Evolutionary conservation across 176 grass and related monocot species (phyloP), one percentile per base, ranked within the genome.

Genomic region (Cenchrus fungigraminus): DNA sequence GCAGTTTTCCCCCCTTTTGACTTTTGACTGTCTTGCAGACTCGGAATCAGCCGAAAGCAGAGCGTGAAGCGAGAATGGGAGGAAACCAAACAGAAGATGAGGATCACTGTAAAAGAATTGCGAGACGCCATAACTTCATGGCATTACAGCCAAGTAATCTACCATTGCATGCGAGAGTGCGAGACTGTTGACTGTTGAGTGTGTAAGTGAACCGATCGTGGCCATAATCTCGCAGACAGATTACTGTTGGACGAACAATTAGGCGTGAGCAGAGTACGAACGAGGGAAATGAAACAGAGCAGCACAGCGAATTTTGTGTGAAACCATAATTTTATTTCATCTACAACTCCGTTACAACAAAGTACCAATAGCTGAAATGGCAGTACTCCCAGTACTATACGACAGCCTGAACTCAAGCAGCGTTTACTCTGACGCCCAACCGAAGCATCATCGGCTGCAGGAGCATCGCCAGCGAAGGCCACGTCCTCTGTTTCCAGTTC

Each of bases 271-370:
- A 74, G 59, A 60, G 84, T 16, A 25, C n/a, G 51, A 79, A 80
- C 19, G 15, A 2, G 19, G 2, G 45, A 6, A 69, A 66, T 1
- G n/a, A 12, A 62, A 55, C 85, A 70, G 54, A 80, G 28, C 61
- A 19, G 20, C 12, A 8, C 74, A 61, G 2, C 5, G 10, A 57
- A 12, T 0, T 62, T 68, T 83, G 74, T 68, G 19, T n/a, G n/a
- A 87, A 87, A 0, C 79, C 42, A 4, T 45, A 87, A 83, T 58
- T 87, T 71, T 58, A 79, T 84, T 79, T 32, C 89, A 47, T 52
- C 89, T 28, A 7, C 4, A 0, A 61, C 51, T 63, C 2, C 20
- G 37, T 69, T 11, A 67, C 52, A 62, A 4, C 59, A 55, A 12
- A 44, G 31, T 43, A 28, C 50, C 45, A 14, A 40, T 53, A 68